Base-by-base conservation (phyloP, 139 green algal genomes). In the Chlamydomonas asymmetrica region DNA sequence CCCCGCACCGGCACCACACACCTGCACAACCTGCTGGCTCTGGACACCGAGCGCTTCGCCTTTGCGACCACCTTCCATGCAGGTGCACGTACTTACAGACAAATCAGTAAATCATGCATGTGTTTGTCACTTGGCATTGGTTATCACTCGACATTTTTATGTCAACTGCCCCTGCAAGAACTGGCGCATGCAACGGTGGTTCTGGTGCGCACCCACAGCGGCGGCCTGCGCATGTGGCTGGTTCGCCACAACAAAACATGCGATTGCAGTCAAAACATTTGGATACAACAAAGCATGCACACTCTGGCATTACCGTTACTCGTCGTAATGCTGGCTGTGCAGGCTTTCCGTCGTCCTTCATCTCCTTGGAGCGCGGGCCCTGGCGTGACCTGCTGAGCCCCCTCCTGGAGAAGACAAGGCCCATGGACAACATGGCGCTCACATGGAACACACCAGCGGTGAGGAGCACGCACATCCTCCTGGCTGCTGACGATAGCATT, bases 401-500 rank as follows among this genome's bases (percentile, higher is more conserved):
- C 6, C 48, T 92, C 40, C 56, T 93, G 60, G 82, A 81, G 66
- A n/a, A 31, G 22, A 89, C 72, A 6, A 77, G 90, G 10, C 90
- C 90, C 27, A 94, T 94, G 90, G 90, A 94, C 79, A 70, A 73
- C 63, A 92, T 93, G 85, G 40, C 63, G 5, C 68, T 93, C 2
- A 41, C 39, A 35, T 84, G 85, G 43, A 66, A 81, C 27, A 68
- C 81, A 4, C 85, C 88, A 0, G 73, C 67, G 50, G 80, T 85
- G 71, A 25, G 79, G 18, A 10, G n/a, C 49, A 22, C 20, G 49
- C 49, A 20, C 20, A 22, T 20, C 20, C 63, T 50, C 38, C 27
- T 20, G 34, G 16, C 20, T 22, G 32, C n/a, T n/a, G n/a, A n/a
- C n/a, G n/a, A n/a, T n/a, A n/a, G n/a, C n/a, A n/a, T n/a, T n/a